phyloP scores from a whole-genome alignment of 371 early-diverging fungal genomes.

The Synchytrium microbalum region DNA sequence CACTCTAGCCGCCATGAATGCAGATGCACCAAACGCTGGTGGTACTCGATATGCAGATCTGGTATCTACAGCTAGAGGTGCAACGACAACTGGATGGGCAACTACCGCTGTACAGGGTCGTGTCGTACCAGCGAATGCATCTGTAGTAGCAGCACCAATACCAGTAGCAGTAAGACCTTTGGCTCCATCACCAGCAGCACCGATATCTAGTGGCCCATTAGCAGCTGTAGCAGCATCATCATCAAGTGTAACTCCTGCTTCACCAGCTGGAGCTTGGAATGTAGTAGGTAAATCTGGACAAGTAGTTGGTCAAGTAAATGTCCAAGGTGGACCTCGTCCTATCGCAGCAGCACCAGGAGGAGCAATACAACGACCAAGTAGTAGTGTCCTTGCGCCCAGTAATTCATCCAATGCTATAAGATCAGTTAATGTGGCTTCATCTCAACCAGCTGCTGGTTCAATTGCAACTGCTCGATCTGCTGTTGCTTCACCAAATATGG shows the following conservation, averaged over 20 bases:
- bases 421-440: background rate
- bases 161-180: conserved; percentile 8
- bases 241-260: background rate
- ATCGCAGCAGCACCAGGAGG: too few species aligned
- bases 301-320: conserved; percentile 8
- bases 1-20: conserved; percentile 9
- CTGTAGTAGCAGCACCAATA: conserved; percentile 16
- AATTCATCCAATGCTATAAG: background rate
- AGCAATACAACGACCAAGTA: background rate
- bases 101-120: conserved; percentile 9
- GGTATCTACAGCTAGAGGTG: conserved; percentile 4
- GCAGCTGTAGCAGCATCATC: background rate
- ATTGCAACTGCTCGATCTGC: conserved; percentile 6
- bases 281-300: conserved; percentile 27
- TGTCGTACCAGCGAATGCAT: conserved; percentile 12
- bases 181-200: background rate
- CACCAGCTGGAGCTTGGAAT: conserved; percentile 20
- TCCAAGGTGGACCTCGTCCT: background rate
- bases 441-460: conserved; percentile 7
- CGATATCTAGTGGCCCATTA: too few species aligned
- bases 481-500: background rate
- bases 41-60: conserved; percentile 27
- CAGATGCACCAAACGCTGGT: conserved; percentile 5
- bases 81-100: conserved; percentile 4
- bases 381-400: conserved; percentile 1